Evolutionary conservation across 352 stramenopile genomes (phyloP).

Genomic region (Thalassiosira mediterranea): DNA sequence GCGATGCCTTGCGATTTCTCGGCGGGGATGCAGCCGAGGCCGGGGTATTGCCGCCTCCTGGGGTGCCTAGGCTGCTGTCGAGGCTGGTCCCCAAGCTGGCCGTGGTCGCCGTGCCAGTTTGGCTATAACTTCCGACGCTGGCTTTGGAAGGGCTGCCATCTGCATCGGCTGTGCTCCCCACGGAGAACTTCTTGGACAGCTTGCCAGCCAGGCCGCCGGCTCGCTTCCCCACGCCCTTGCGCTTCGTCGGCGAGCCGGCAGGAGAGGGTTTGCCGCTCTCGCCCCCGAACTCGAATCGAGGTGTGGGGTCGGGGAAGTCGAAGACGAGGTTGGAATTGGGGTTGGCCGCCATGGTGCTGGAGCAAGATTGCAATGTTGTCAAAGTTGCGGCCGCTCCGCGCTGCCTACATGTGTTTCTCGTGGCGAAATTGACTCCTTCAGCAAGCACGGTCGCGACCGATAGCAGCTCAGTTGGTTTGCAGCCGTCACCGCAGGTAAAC

Average conservation of each 20-base stretch:
- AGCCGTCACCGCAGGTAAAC: too few species aligned
- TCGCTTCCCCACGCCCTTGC: too few species aligned
- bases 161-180: neutral
- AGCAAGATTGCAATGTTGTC: too few species aligned
- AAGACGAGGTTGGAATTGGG: conserved; percentile 20
- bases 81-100: neutral
- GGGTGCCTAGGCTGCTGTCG: neutral
- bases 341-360: neutral
- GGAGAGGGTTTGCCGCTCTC: too few species aligned
- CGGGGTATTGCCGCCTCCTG: neutral
- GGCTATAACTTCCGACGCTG: neutral
- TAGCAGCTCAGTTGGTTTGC: too few species aligned
- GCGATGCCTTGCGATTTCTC: too few species aligned
- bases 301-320: conserved; percentile 35
- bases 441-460: too few species aligned
- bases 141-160: neutral
- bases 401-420: too few species aligned
- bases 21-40: neutral
- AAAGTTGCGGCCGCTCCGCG: too few species aligned
- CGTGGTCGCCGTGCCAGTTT: neutral
- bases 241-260: neutral
- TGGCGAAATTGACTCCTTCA: too few species aligned
- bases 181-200: too few species aligned
- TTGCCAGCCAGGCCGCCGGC: too few species aligned
- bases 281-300: conserved; percentile 34